Evolutionary conservation across 495 filamentous ascomycete genomes (phyloP).

Genomic region (Alectoria sarmentosa): DNA sequence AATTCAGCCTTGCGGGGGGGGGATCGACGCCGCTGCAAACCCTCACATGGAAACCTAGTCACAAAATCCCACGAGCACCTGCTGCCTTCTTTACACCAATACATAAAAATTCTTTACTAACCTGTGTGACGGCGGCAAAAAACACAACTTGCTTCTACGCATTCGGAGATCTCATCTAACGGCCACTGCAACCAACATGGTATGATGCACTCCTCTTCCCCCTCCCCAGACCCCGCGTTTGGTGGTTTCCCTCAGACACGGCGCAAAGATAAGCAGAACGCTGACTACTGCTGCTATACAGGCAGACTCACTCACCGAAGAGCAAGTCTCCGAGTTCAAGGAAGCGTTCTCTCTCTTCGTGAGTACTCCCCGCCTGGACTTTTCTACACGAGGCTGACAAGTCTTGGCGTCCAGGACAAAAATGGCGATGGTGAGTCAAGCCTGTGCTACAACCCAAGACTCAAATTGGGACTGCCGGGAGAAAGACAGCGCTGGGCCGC

Average conservation of each 20-base stretch:
- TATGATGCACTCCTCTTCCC: background rate
- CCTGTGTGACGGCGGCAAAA: background rate
- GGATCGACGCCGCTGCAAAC: slow-evolving; percentile 1
- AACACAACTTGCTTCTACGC: background rate
- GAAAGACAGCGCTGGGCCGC: background rate
- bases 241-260: background rate
- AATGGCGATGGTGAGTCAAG: slow-evolving; percentile 94
- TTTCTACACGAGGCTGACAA: slow-evolving; percentile 5
- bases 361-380: slow-evolving; percentile 42
- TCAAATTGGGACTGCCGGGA: background rate
- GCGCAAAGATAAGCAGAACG: slow-evolving; percentile 10
- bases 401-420: slow-evolving; percentile 67
- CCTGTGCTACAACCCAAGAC: slow-evolving; percentile 2
- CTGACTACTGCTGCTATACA: slow-evolving; percentile 33
- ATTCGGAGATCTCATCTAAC: too few relatives aligned
- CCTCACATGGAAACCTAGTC: background rate
- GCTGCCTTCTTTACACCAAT: background rate
- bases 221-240: slow-evolving; percentile 13
- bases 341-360: slow-evolving; percentile 99
- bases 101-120: background rate
- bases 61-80: slow-evolving; percentile 7
- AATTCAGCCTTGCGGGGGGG: slow-evolving; percentile 10
- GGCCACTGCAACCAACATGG: slow-evolving; percentile 6
- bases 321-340: slow-evolving; percentile 99
- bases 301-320: slow-evolving; percentile 94